These are phyloP conservation scores for Phellinidium pouzarii DNA, from an alignment of 1,284 basidiomycete species.

Conservation along the genomic window DNA sequence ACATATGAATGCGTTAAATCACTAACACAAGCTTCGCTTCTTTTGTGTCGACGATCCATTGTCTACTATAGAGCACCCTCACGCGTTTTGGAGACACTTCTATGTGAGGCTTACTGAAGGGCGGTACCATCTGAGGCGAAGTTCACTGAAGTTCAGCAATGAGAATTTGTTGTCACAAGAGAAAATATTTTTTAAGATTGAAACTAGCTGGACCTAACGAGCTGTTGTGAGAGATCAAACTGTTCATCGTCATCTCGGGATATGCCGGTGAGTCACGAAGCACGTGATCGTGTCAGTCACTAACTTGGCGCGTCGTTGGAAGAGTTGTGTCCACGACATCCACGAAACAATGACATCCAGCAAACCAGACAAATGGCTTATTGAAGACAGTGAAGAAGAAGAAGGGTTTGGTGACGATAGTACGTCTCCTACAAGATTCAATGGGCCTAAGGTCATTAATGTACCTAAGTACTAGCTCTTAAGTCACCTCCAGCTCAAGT, in stretches of 20 bases:
- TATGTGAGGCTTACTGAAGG: slow-evolving; percentile 32
- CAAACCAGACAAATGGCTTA: slow-evolving; percentile 9
- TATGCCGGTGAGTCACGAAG: background rate
- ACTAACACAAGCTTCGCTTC: slow-evolving; percentile 54
- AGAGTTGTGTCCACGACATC: background rate
- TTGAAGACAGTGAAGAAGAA: slow-evolving; percentile 17
- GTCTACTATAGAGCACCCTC: slow-evolving; percentile 44
- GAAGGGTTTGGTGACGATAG: background rate
- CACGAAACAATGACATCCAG: background rate
- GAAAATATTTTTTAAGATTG: background rate
- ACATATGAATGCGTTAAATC: background rate
- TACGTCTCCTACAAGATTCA: background rate
- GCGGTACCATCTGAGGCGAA: slow-evolving; percentile 31
- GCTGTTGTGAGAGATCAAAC: background rate
- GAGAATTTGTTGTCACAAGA: too few species aligned
- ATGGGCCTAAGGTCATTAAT: too few species aligned
- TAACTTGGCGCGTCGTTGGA: background rate
- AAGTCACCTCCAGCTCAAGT: background rate
- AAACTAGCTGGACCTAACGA: background rate
- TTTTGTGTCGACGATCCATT: slow-evolving; percentile 47
- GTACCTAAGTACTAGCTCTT: slow-evolving; percentile 1
- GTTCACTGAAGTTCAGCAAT: too few species aligned
- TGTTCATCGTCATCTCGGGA: background rate
- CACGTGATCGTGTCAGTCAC: slow-evolving; percentile 7
- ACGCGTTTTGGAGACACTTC: slow-evolving; percentile 45